Evolutionary conservation across 2,329 filamentous ascomycete species (phyloP).

Genomic region (Fusarium chlamydosporum): DNA sequence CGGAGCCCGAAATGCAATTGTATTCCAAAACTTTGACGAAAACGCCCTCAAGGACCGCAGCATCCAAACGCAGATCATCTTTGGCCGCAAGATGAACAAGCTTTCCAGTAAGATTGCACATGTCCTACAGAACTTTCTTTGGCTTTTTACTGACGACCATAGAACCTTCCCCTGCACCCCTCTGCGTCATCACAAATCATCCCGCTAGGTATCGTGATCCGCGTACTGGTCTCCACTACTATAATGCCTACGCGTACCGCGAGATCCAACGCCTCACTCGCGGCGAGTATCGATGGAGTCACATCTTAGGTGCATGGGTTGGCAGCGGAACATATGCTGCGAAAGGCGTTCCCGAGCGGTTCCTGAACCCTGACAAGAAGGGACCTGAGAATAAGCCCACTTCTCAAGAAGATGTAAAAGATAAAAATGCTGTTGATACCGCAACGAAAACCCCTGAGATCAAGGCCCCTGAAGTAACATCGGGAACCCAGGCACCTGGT

Average conservation of each 20-base stretch:
- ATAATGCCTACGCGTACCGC: slow-evolving; percentile 83
- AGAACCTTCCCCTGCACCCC: slow-evolving; percentile 67
- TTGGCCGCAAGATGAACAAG: slow-evolving; percentile 71
- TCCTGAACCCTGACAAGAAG: slow-evolving; percentile 62
- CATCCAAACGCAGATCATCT: slow-evolving; percentile 71
- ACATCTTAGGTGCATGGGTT: slow-evolving; percentile 84
- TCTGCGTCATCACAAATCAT: slow-evolving; percentile 87
- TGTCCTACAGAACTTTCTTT: neutral
- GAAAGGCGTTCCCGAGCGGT: slow-evolving; percentile 84
- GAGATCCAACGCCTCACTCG: slow-evolving; percentile 81
- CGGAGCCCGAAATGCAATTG: slow-evolving; percentile 70
- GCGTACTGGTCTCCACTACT: slow-evolving; percentile 84
- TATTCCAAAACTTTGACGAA: slow-evolving; percentile 72
- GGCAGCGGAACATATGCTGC: slow-evolving; percentile 76
- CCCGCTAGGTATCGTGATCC: slow-evolving; percentile 89
- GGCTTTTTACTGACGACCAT: slow-evolving; percentile 9
- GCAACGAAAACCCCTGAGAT: slow-evolving; percentile 20
- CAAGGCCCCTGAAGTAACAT: slow-evolving; percentile 29
- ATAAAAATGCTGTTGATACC: slow-evolving; percentile 34
- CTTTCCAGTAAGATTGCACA: slow-evolving; percentile 63
- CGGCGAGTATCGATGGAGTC: slow-evolving; percentile 86
- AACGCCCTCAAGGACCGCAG: slow-evolving; percentile 68
- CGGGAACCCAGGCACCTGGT: slow-evolving; percentile 4
- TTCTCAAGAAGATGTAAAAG: slow-evolving; percentile 33
- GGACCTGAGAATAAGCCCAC: slow-evolving; percentile 45